phyloP scores from a whole-genome alignment of 129 eudicot species.

The Flaveria sonorensis region DNA sequence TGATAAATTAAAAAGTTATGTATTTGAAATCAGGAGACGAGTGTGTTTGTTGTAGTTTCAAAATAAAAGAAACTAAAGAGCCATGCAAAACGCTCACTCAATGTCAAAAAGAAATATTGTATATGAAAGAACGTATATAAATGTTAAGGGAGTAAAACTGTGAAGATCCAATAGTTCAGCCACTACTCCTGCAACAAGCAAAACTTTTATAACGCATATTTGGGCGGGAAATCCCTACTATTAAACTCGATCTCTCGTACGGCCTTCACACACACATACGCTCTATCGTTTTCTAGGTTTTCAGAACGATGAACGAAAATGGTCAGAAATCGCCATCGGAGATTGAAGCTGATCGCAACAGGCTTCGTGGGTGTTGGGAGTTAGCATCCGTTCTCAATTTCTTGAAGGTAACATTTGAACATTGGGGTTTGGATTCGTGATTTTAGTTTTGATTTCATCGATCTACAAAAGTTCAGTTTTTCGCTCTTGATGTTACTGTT shows the following conservation, averaged over 20 bases:
- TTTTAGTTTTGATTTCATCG: neutral
- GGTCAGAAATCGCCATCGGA: constrained; percentile 23
- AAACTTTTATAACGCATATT: constrained; percentile 8
- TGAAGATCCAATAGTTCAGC: neutral
- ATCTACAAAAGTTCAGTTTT: neutral
- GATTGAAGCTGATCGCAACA: constrained; percentile 34
- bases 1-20: too few species aligned
- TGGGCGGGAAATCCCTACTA: constrained; percentile 44
- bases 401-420: constrained; percentile 46
- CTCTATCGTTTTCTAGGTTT: constrained; percentile 33
- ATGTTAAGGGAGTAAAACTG: constrained; percentile 10
- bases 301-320: constrained; percentile 33
- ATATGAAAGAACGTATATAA: neutral
- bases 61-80: neutral
- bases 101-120: constrained; percentile 7
- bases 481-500: neutral
- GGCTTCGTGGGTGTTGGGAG: constrained; percentile 89
- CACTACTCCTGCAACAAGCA: neutral
- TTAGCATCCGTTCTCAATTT: constrained; percentile 91
- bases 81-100: neutral
- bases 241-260: constrained; percentile 28
- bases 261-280: constrained; percentile 11
- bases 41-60: too few species aligned
- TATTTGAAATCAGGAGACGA: too few species aligned
- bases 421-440: neutral